Conservation (phyloP, 1,139 yeast genomes). For the Blastobotrys petasosporus region DNA sequence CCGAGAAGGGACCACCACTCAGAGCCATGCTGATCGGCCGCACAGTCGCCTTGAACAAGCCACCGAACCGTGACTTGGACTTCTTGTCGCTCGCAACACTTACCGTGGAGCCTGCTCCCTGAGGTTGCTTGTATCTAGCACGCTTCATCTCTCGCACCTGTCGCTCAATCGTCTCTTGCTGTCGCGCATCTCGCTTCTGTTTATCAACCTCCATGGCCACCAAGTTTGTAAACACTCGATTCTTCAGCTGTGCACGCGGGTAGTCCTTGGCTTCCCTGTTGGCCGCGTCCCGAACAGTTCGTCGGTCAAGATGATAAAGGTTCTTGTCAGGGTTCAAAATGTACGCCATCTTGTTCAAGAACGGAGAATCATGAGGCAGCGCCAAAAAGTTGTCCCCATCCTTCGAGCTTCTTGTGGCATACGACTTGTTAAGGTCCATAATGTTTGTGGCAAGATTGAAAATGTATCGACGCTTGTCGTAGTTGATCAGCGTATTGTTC, state of each 20-base stretch:
- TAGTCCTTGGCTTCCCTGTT: constrained; percentile 39
- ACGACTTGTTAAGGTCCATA: constrained; percentile 33
- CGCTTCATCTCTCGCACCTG: constrained; percentile 34
- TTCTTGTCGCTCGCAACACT: constrained; percentile 8
- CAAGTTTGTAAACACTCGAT: constrained; percentile 41
- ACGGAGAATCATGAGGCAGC: constrained; percentile 5
- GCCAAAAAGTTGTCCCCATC: constrained; percentile 25
- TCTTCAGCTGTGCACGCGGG: constrained; percentile 31
- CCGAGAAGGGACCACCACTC: constrained; percentile 24
- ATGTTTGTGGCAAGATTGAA: constrained; percentile 50
- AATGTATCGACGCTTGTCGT: constrained; percentile 61
- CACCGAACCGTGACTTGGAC: constrained; percentile 29
- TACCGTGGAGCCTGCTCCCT: background rate
- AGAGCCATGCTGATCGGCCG: constrained; percentile 40
- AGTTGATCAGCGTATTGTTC: constrained; percentile 53
- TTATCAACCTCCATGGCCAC: constrained; percentile 47
- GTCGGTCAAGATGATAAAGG: constrained; percentile 28
- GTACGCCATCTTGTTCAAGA: constrained; percentile 23
- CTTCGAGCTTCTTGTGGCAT: constrained; percentile 11
- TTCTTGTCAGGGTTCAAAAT: constrained; percentile 28
- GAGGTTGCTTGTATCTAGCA: background rate
- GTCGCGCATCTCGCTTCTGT: constrained; percentile 45
- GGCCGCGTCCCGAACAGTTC: constrained; percentile 39
- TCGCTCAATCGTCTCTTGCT: constrained; percentile 39
- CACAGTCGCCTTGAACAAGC: constrained; percentile 35